phyloP scores from a whole-genome alignment of 2,329 filamentous ascomycete genomes.

The Basipetospora chlamydospora region DNA sequence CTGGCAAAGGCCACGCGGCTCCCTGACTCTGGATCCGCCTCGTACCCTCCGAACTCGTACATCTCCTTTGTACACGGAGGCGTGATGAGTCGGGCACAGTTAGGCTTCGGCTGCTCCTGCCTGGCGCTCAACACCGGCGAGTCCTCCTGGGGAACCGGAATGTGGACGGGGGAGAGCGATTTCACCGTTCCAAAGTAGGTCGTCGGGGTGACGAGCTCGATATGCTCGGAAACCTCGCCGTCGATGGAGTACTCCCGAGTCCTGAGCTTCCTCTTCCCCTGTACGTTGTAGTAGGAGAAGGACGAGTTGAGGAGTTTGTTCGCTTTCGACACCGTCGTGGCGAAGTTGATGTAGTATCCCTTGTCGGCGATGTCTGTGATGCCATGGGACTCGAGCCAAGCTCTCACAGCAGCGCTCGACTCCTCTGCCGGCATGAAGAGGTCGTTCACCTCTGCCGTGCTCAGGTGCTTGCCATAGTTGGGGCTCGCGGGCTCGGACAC shows the following conservation, averaged over 20 bases:
- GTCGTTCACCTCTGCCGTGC: conserved; percentile 11
- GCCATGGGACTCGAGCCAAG: conserved; percentile 10
- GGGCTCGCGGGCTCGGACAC: conserved; percentile 14
- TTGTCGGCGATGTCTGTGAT: conserved; percentile 7
- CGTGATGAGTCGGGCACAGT: conserved; percentile 21
- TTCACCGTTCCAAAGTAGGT: conserved; percentile 26
- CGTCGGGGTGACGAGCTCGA: conserved; percentile 30
- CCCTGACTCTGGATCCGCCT: conserved; percentile 25
- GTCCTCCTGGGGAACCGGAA: neutral
- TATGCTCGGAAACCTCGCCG: conserved; percentile 19
- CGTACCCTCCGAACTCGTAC: conserved; percentile 33
- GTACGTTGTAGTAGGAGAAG: conserved; percentile 26
- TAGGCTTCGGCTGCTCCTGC: conserved; percentile 8
- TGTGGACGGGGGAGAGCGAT: conserved; percentile 3
- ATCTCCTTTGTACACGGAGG: conserved; percentile 31
- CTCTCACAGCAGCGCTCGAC: conserved; percentile 10
- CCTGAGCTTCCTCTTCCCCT: conserved; percentile 19
- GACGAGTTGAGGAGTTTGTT: conserved; percentile 25
- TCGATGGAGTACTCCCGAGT: conserved; percentile 15
- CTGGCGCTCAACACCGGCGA: conserved; percentile 2
- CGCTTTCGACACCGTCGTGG: conserved; percentile 18
- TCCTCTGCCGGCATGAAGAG: conserved; percentile 12
- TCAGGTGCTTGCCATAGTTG: conserved; percentile 14
- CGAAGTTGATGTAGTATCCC: conserved; percentile 17
- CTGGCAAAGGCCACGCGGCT: conserved; percentile 34